Percentiles rank a stretch among this genome's conserved stretches.
phyloP scores from a whole-genome alignment of 495 filamentous ascomycete species.

The Arthonia radiata region DNA sequence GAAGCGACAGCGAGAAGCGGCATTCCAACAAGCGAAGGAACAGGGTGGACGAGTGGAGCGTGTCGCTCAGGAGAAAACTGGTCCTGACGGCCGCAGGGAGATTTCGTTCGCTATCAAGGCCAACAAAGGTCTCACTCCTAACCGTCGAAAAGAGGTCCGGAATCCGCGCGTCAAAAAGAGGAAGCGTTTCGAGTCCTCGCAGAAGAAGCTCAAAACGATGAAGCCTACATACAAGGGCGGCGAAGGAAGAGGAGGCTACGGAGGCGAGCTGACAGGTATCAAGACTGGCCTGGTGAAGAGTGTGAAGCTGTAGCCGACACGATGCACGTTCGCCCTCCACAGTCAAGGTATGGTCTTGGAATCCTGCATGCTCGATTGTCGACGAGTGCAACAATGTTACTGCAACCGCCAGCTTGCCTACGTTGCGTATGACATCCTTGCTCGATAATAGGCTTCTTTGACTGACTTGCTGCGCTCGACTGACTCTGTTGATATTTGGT shows the following conservation, averaged over 20 bases:
- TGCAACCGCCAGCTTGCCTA: too few species aligned
- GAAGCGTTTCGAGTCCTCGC: constrained; percentile 75
- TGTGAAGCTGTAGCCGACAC: constrained; percentile 42
- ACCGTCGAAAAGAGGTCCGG: constrained; percentile 71
- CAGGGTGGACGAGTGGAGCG: constrained; percentile 29
- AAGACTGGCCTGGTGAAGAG: constrained; percentile 84
- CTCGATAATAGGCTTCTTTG: too few species aligned
- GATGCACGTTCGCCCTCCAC: constrained; percentile 7
- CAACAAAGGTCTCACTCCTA: constrained; percentile 82
- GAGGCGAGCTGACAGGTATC: constrained; percentile 84
- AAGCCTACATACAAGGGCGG: constrained; percentile 71
- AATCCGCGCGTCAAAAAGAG: constrained; percentile 97
- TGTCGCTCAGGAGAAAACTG: constrained; percentile 25
- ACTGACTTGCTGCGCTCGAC: too few species aligned
- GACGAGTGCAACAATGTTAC: too few species aligned
- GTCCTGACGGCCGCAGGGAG: constrained; percentile 58
- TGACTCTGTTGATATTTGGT: too few species aligned
- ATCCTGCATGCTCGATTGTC: too few species aligned
- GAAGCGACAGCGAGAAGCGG: constrained; percentile 29
- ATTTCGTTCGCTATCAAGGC: constrained; percentile 85
- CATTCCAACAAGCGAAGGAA: not conserved
- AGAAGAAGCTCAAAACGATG: constrained; percentile 76
- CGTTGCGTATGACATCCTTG: too few species aligned
- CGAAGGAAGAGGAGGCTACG: constrained; percentile 67
- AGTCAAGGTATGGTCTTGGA: constrained; percentile 10